Percentiles rank a stretch among this genome's conserved stretches.
Conservation (phyloP, 2,329 filamentous ascomycete species). For the Exophiala calicioides region DNA sequence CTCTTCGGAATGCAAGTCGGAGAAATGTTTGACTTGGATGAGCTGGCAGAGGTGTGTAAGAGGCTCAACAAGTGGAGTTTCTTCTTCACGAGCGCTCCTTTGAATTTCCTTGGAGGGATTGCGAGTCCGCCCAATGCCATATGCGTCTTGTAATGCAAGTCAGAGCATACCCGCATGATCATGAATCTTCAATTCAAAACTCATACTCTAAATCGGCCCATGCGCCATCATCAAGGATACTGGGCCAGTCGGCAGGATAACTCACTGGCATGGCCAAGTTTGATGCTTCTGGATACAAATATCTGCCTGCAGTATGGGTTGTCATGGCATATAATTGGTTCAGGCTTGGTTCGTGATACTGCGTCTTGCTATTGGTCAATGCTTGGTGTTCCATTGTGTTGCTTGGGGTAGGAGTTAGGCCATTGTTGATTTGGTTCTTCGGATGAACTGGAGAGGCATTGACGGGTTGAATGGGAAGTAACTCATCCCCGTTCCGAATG, state of each 20-base stretch:
- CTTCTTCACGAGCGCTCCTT: slow-evolving; percentile 46
- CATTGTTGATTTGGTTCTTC: slow-evolving; percentile 7
- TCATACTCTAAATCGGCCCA: slow-evolving; percentile 26
- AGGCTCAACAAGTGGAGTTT: slow-evolving; percentile 41
- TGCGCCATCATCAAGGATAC: slow-evolving; percentile 20
- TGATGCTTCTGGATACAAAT: slow-evolving; percentile 13
- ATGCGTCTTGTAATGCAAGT: slow-evolving; percentile 22
- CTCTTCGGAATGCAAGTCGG: slow-evolving; percentile 32
- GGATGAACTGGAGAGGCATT: slow-evolving; percentile 16
- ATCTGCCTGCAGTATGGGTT: slow-evolving; percentile 5
- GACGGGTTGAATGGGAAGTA: slow-evolving; percentile 20
- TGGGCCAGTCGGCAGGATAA: slow-evolving; percentile 20
- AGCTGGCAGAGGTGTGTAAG: slow-evolving; percentile 38
- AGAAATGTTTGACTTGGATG: slow-evolving; percentile 41
- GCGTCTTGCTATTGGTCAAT: slow-evolving; percentile 6
- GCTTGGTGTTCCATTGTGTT: slow-evolving; percentile 1
- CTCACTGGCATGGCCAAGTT: slow-evolving; percentile 16
- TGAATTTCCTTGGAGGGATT: slow-evolving; percentile 44
- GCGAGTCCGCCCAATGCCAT: slow-evolving; percentile 37
- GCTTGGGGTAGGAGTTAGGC: background rate
- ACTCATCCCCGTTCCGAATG: slow-evolving; percentile 20
- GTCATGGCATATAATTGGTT: slow-evolving; percentile 18
- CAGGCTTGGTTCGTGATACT: slow-evolving; percentile 20
- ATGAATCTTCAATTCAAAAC: slow-evolving; percentile 3
- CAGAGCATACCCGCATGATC: background rate